Percentiles rank a stretch among this genome's conserved stretches.
These are phyloP conservation scores for Picea abies DNA, from an alignment of 83 land plant species.

Conservation along the genomic window DNA sequence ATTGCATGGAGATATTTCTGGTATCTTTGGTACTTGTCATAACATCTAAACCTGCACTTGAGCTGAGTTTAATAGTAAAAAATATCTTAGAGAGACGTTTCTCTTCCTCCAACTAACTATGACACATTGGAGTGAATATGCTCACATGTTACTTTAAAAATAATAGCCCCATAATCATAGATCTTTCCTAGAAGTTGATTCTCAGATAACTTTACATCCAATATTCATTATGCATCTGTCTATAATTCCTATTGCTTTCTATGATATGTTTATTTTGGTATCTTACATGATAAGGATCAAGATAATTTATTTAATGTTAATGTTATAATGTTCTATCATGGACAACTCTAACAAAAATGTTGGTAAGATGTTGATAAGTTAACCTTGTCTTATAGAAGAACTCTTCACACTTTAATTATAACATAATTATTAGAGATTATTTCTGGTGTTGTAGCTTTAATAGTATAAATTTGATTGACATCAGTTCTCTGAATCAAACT, in stretches of 20 bases:
- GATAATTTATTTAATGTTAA: not conserved
- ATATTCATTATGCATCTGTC: not conserved
- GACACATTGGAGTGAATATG: not conserved
- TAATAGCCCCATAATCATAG: not conserved
- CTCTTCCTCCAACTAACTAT: not conserved
- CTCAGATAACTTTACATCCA: too few relatives aligned
- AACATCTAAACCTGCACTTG: not conserved
- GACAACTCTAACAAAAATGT: too few relatives aligned
- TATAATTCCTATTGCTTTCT: not conserved
- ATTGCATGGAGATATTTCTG: too few relatives aligned
- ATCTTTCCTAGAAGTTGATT: not conserved
- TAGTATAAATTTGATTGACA: too few relatives aligned
- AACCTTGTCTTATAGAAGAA: too few relatives aligned
- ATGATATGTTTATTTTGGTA: not conserved
- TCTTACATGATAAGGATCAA: not conserved
- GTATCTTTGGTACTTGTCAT: not conserved
- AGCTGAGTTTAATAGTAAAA: not conserved
- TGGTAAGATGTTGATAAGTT: too few relatives aligned
- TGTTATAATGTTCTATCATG: too few relatives aligned
- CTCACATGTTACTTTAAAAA: not conserved
- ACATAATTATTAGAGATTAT: too few relatives aligned
- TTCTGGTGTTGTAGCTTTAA: too few relatives aligned
- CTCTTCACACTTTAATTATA: too few relatives aligned
- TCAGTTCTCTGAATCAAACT: too few relatives aligned
- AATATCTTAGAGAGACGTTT: not conserved